Conservation (phyloP, 768 basidiomycete species). For the Kwoniella botswanensis region DNA sequence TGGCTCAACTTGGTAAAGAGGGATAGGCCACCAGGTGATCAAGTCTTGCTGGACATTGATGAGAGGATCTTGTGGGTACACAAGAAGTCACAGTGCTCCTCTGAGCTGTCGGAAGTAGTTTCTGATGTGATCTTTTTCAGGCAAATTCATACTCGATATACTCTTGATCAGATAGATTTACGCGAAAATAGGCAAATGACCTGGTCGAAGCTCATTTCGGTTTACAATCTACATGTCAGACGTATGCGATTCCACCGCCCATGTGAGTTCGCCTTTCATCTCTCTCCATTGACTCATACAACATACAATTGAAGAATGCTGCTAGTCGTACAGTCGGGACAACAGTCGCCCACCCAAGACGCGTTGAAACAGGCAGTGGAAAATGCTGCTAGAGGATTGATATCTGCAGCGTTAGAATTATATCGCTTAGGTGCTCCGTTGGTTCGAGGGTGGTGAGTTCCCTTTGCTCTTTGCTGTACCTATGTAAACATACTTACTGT, state of each 20-base stretch:
- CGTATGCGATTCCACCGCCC: constrained; percentile 3
- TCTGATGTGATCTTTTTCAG: not conserved
- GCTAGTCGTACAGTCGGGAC: not conserved
- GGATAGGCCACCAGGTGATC: not conserved
- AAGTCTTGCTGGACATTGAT: constrained; percentile 3
- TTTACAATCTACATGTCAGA: constrained; percentile 1
- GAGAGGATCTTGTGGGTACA: not conserved
- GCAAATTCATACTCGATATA: not conserved
- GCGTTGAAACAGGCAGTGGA: not conserved
- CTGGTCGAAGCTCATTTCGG: not conserved
- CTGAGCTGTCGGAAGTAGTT: not conserved
- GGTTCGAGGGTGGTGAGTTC: not conserved
- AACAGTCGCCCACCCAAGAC: not conserved
- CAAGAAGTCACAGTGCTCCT: not conserved
- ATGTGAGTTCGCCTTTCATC: not conserved
- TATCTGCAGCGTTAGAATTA: not conserved
- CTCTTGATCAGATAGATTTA: not conserved
- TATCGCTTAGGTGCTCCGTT: constrained; percentile 2
- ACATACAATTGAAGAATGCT: no score
- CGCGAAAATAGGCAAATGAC: not conserved
- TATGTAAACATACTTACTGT: no score
- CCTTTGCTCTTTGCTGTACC: not conserved
- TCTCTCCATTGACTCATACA: no score
- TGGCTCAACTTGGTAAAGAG: not conserved
- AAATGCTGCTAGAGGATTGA: not conserved